Evolutionary conservation across 768 basidiomycete species (phyloP), one percentile per base, ranked within the genome.

Genomic region (Termitomyces sp.): DNA sequence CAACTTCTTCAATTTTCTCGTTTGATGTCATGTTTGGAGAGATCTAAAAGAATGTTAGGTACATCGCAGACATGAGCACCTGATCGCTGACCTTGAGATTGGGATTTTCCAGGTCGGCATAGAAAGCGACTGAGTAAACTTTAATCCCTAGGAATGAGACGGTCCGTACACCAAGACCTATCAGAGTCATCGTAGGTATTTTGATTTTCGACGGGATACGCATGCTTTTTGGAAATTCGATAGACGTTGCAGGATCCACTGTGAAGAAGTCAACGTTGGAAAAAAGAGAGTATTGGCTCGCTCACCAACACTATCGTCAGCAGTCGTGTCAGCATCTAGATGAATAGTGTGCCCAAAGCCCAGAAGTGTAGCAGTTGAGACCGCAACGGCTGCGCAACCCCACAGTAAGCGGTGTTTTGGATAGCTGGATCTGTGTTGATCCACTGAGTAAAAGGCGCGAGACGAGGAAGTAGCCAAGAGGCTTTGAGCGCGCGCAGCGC

Each of bases 91-190:
- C 87, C 53, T 79, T 78, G 57, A 90, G 76, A 42, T 76, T 78
- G 0, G 86, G 82, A 59, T 85, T 82, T n/a, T 75, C 65, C 44
- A 93, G 72, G 68, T 96, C 92, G 6, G 91, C 88, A 69, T 96
- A 97, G 72, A 97, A 93, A 2, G 83, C 94, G 34, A 92, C 84
- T 12, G 88, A 89, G 71, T 97, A 97, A 16, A 96, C 94, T 67
- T 91, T 85, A 61, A 97, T 82, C 7, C 86, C 80, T 39, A 96
- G 76, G 71, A 97, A 94, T 14, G 92, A 93, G 31, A 97, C 93
- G 0, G 87, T 91, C 50, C 94, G 79, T 39, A 94, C 92, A 24
- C 94, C 94, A 1, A 92, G 74, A 6, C 94, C 94, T 20, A 97
- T 73, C 5, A 96, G 79, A 12, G 84, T 80, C 64, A 91, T 81